These are phyloP conservation scores for Boletus tomentosulus DNA, from an alignment of 768 basidiomycete species.

Conservation along the genomic window DNA sequence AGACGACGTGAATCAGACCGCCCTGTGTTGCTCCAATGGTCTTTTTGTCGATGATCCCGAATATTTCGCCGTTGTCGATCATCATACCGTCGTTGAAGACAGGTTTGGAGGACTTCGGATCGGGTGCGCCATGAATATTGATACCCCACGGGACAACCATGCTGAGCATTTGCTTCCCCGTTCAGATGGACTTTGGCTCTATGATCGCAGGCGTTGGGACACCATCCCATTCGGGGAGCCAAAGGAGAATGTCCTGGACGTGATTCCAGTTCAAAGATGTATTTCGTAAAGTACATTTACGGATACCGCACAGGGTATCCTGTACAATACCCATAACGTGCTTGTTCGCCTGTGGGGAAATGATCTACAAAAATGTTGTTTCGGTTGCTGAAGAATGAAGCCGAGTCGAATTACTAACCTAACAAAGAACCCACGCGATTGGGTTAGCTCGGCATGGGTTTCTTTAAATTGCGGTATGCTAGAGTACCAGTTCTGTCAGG, in stretches of 20 bases:
- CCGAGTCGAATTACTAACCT: slow-evolving; percentile 45
- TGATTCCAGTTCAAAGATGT: slow-evolving; percentile 93
- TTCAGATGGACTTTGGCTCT: slow-evolving; percentile 97
- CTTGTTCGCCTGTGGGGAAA: slow-evolving; percentile 99
- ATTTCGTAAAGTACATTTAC: slow-evolving; percentile 95
- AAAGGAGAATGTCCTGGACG: slow-evolving; percentile 96
- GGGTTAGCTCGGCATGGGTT: slow-evolving; percentile 94
- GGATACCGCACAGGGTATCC: slow-evolving; percentile 95
- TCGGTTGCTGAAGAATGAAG: not conserved
- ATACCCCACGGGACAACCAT: slow-evolving; percentile 93
- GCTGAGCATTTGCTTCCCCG: slow-evolving; percentile 93
- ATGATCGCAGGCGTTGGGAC: slow-evolving; percentile 92
- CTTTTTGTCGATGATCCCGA: slow-evolving; percentile 96
- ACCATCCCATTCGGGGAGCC: slow-evolving; percentile 99
- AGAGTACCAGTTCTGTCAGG: slow-evolving; percentile 8
- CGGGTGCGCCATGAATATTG: slow-evolving; percentile 82
- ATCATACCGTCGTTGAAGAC: slow-evolving; percentile 91
- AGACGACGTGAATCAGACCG: slow-evolving; percentile 93
- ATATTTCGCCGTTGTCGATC: slow-evolving; percentile 96
- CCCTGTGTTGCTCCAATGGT: slow-evolving; percentile 96
- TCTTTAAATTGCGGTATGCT: slow-evolving; percentile 98
- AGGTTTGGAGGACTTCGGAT: slow-evolving; percentile 75
- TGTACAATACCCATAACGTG: slow-evolving; percentile 99
- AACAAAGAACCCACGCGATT: slow-evolving; percentile 97
- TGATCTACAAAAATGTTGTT: slow-evolving; percentile 57